phyloP scores from a whole-genome alignment of 2,329 filamentous ascomycete species.

The Botrytis byssoidea region DNA sequence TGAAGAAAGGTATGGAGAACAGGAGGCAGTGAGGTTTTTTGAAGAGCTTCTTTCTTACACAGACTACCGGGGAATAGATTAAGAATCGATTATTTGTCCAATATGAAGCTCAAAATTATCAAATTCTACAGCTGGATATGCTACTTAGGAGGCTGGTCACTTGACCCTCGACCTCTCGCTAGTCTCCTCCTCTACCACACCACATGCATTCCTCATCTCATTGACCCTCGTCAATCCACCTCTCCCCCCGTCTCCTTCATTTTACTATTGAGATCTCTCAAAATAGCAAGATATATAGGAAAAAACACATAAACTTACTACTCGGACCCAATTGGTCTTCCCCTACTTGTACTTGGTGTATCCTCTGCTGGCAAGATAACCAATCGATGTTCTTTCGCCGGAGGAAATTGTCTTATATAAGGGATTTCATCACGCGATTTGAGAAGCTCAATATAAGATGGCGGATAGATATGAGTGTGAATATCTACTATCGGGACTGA shows the following conservation, averaged over 20 bases:
- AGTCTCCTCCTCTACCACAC: background rate
- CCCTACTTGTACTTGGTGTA: slow-evolving; percentile 58
- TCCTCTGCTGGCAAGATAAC: slow-evolving; percentile 63
- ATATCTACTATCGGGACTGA: slow-evolving; percentile 57
- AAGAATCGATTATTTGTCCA: background rate
- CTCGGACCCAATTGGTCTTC: slow-evolving; percentile 77
- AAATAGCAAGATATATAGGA: background rate
- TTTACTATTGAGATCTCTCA: accelerated
- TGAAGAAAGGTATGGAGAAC: too few relatives aligned
- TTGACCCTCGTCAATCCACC: background rate
- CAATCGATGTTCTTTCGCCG: slow-evolving; percentile 57
- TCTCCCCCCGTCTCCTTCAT: too few relatives aligned
- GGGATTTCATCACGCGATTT: slow-evolving; percentile 62
- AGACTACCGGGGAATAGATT: too few relatives aligned
- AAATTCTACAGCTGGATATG: background rate
- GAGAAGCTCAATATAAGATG: slow-evolving; percentile 60
- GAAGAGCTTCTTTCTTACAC: background rate
- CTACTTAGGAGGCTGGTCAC: background rate
- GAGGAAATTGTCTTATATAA: slow-evolving; percentile 66
- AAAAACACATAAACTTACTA: slow-evolving; percentile 55
- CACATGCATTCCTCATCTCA: background rate
- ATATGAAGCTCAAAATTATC: too few relatives aligned
- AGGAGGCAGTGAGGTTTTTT: background rate
- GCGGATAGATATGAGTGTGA: slow-evolving; percentile 70
- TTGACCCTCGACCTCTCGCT: background rate